Percentiles rank a stretch among this genome's conserved stretches.
Evolutionary conservation across 2,329 filamentous ascomycete species (phyloP).

Genomic region (Cordyceps javanica): DNA sequence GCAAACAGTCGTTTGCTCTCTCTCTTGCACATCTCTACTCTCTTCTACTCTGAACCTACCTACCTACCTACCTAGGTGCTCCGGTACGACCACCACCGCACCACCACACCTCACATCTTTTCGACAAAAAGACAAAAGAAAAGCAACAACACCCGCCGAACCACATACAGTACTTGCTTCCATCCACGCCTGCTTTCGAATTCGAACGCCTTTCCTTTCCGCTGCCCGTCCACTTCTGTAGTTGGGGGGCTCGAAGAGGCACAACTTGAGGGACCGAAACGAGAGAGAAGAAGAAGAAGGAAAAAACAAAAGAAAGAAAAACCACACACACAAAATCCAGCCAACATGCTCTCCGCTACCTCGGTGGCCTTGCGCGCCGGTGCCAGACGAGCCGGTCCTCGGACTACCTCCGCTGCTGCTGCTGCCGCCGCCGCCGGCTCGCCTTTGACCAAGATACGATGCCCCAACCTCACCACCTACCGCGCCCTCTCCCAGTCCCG

Average conservation of each 20-base stretch:
- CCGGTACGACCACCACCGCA: too few species aligned
- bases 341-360: constrained; percentile 36
- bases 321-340: neutral
- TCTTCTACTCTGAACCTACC: too few species aligned
- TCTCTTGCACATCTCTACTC: too few species aligned
- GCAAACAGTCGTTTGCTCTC: neutral
- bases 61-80: neutral
- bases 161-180: neutral
- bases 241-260: constrained; percentile 19
- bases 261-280: neutral
- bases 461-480: constrained; percentile 20
- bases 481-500: constrained; percentile 12
- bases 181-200: neutral
- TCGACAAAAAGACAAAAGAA: neutral
- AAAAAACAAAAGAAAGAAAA: neutral
- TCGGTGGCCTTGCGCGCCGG: constrained; percentile 38
- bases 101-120: neutral
- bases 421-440: too few species aligned
- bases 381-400: constrained; percentile 34
- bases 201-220: too few species aligned
- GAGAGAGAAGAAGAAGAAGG: neutral
- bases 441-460: constrained; percentile 20
- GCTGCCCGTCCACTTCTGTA: too few species aligned
- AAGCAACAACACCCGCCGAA: too few species aligned
- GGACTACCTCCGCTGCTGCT: constrained; percentile 18